Evolutionary conservation across 176 grass and related monocot species (phyloP).

Genomic region (Musa schizocarpa): DNA sequence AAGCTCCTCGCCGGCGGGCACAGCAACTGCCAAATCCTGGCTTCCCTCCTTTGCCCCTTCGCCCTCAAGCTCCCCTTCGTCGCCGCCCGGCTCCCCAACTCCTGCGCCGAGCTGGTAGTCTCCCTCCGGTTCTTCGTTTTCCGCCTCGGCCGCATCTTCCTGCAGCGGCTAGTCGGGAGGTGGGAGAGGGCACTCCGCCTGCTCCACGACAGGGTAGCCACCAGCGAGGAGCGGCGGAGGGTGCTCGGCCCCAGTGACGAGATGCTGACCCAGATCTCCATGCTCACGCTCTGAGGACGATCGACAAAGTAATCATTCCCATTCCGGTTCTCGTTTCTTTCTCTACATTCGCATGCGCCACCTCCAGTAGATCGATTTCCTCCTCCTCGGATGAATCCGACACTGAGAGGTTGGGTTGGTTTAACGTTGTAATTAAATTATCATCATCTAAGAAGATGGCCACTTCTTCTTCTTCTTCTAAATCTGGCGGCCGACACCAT

Average conservation of each 20-base stretch:
- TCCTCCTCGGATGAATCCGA: too few species aligned
- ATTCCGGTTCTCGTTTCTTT: background rate
- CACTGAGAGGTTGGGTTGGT: too few species aligned
- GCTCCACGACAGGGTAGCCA: background rate
- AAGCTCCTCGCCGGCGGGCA: constrained; percentile 14
- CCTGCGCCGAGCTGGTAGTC: constrained; percentile 4
- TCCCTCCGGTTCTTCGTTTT: constrained; percentile 18
- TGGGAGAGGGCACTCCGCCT: constrained; percentile 16
- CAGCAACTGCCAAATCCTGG: constrained; percentile 19
- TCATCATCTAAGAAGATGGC: too few species aligned
- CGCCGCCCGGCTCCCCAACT: constrained; percentile 6
- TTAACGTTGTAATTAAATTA: too few species aligned
- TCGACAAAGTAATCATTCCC: too few species aligned
- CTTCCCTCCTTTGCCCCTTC: constrained; percentile 17
- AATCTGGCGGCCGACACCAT: too few species aligned
- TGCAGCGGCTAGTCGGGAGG: background rate
- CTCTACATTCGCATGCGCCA: too few species aligned
- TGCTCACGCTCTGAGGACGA: constrained; percentile 7
- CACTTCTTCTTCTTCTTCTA: too few species aligned
- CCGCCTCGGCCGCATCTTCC: constrained; percentile 11
- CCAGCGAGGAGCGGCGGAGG: background rate
- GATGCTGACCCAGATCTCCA: constrained; percentile 11
- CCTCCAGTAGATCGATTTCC: too few species aligned
- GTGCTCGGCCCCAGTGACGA: constrained; percentile 1
- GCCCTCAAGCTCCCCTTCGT: constrained; percentile 19